Percentiles rank a stretch among this genome's conserved stretches.
These are phyloP conservation scores for Elaphomyces granulatus DNA, from an alignment of 495 filamentous ascomycete genomes.

Conservation along the genomic window DNA sequence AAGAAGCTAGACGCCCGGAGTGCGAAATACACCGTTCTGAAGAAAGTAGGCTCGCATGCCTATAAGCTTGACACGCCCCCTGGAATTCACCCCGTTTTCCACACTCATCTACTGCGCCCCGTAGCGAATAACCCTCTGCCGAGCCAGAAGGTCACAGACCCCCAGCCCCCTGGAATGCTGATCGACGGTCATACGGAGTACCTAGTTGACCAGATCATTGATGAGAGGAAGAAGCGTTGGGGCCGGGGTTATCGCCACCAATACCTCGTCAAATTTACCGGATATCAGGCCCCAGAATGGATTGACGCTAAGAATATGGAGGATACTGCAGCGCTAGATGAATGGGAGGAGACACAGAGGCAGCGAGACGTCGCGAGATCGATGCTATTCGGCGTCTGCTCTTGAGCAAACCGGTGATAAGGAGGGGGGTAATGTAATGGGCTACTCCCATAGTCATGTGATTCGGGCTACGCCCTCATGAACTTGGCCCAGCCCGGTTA, in stretches of 20 bases:
- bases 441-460: too few species aligned
- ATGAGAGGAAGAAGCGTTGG: not conserved
- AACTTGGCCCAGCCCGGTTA: too few species aligned
- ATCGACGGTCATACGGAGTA: constrained; percentile 2
- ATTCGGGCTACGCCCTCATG: too few species aligned
- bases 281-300: constrained; percentile 2
- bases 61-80: constrained; percentile 5
- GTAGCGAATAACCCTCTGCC: constrained; percentile 5
- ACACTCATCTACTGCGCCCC: constrained; percentile 6
- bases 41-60: constrained; percentile 5
- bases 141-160: constrained; percentile 1
- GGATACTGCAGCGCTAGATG: constrained; percentile 4
- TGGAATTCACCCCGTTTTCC: constrained; percentile 6
- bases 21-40: constrained; percentile 9
- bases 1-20: constrained; percentile 6
- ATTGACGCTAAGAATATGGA: not conserved
- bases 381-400: too few species aligned
- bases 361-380: too few species aligned
- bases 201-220: constrained; percentile 3
- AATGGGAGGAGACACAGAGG: not conserved
- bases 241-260: not conserved
- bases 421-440: too few species aligned
- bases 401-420: too few species aligned
- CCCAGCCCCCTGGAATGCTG: not conserved
- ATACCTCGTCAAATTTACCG: constrained; percentile 2